Conservation (phyloP, 495 filamentous ascomycete genomes). For the Monascus purpureus region DNA sequence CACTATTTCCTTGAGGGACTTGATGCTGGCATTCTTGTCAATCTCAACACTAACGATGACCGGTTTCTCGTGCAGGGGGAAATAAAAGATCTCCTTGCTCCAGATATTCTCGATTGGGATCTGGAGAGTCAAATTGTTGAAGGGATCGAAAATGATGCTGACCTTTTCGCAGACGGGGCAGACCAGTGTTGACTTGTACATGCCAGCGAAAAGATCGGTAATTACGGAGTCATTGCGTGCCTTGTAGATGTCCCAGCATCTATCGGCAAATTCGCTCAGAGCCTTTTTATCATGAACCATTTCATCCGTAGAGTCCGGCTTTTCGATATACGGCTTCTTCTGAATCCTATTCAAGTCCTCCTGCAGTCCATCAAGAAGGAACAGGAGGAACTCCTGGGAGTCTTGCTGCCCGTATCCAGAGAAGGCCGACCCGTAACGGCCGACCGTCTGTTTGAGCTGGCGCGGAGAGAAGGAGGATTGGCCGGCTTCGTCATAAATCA, state of each 20-base stretch:
- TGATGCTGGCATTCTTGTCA: conserved; percentile 65
- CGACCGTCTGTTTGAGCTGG: conserved; percentile 68
- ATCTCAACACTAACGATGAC: conserved; percentile 71
- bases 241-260: conserved; percentile 84
- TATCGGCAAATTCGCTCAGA: conserved; percentile 67
- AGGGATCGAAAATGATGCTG: conserved; percentile 97
- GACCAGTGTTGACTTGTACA: conserved; percentile 93
- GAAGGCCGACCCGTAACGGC: conserved; percentile 66
- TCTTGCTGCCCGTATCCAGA: conserved; percentile 95
- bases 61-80: conserved; percentile 51
- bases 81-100: conserved; percentile 57
- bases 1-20: conserved; percentile 60
- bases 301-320: conserved; percentile 93
- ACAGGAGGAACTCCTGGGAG: conserved; percentile 94
- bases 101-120: conserved; percentile 72
- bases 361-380: conserved; percentile 84
- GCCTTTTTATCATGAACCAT: conserved; percentile 73
- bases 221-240: conserved; percentile 89
- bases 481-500: conserved; percentile 48
- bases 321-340: conserved; percentile 96
- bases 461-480: conserved; percentile 54
- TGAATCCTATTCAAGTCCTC: conserved; percentile 88
- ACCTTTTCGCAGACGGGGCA: conserved; percentile 87
- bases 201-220: conserved; percentile 86
- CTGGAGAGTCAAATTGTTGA: conserved; percentile 85